Base-by-base conservation (phyloP, 2,329 filamentous ascomycete genomes). In the Sporothrix mexicana region DNA sequence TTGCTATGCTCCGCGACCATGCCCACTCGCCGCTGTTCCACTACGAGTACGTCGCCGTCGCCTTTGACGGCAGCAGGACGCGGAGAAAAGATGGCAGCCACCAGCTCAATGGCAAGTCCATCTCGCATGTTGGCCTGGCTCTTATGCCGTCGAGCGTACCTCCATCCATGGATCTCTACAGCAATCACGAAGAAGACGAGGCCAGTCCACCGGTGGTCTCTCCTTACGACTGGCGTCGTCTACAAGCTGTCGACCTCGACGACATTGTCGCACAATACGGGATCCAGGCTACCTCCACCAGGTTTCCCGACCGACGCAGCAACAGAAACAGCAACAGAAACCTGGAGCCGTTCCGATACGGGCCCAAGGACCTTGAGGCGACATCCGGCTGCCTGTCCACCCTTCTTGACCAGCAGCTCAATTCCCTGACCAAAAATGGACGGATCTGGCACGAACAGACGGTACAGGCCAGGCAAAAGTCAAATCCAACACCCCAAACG, bases 1-100 rank as follows among this genome's bases (percentile, higher is more conserved):
- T 67, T 51, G 64, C 43, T 2, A 20, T 45, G 6, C 45, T 67
- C 13, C 64, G 64, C 20, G 45, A 49, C 64, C 64, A 67, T 20
- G 64, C 64, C 7, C 64, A 67, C 45, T 51, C 64, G 64, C 64
- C 64, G 10, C 45, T 67, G 64, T 8, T 67, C 7, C 45, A 67
- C 13, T 67, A 67, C 43, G 64, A 51, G 64, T 67, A 67, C 15
- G 64, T 67, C 10, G 64, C 64, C 3, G 45, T 67, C 15, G 45
- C 30, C 23, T 30, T 4, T 23, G 45, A 51, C 23, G 64, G 64
- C 20, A 51, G 23, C 43, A 12, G 7, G 64, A 25, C 45, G 15
- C 15, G 1, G 49, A 51, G 45, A 13, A 17, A 17, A 47, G 12
- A 47, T 2, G 45, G 45, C 2, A 3, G 7, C 45, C 4, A 47